Evolutionary conservation across 2,329 filamentous ascomycete genomes (phyloP).

Genomic region (Hypoxylon sp.): DNA sequence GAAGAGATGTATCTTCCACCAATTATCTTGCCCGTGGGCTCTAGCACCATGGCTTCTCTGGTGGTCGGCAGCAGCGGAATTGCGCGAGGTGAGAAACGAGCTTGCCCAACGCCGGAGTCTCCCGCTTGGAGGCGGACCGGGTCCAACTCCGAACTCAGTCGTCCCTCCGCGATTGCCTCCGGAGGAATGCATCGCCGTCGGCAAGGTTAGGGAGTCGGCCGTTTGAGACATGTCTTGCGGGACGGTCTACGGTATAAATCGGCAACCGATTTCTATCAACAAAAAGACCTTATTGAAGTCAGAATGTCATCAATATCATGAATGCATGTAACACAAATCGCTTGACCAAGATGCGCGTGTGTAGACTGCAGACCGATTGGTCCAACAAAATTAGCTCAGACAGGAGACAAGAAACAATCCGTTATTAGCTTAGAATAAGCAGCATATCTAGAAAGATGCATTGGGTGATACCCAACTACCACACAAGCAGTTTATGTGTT

Average conservation of each 20-base stretch:
- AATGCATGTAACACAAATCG: neutral
- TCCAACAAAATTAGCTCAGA: neutral
- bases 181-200: slow-evolving; percentile 41
- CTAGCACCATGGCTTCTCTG: slow-evolving; percentile 5
- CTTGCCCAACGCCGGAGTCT: slow-evolving; percentile 35
- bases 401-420: neutral
- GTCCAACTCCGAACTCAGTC: slow-evolving; percentile 26
- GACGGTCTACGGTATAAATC: neutral
- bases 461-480: slow-evolving; percentile 13
- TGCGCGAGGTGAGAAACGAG: slow-evolving; percentile 34
- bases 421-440: slow-evolving; percentile 4
- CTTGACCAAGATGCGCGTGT: neutral
- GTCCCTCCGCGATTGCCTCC: slow-evolving; percentile 19
- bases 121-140: slow-evolving; percentile 24
- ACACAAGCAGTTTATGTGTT: neutral
- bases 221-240: slow-evolving; percentile 31
- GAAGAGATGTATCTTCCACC: slow-evolving; percentile 84
- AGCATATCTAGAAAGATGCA: slow-evolving; percentile 20
- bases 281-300: neutral
- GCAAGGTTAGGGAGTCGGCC: slow-evolving; percentile 38
- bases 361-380: neutral
- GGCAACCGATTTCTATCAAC: neutral
- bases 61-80: slow-evolving; percentile 7
- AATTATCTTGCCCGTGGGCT: slow-evolving; percentile 55
- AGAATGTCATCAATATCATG: slow-evolving; percentile 2